A percentile compares a stretch with the other conserved stretches of the same genome.
Conservation (phyloP, 768 basidiomycete species). For the Daedalea quercina region DNA sequence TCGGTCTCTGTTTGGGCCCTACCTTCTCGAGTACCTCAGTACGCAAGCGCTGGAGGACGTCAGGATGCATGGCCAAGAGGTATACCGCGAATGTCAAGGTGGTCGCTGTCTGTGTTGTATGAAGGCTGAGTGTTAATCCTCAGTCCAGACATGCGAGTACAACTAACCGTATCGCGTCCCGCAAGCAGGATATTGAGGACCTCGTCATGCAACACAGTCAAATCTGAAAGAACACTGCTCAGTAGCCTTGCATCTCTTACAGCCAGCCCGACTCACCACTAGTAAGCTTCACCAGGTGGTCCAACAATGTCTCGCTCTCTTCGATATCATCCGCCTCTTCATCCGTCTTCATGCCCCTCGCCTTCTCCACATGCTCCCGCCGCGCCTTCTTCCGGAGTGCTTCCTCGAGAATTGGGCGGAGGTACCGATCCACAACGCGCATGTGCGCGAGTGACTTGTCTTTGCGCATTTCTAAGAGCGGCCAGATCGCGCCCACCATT, state of each 20-base stretch:
- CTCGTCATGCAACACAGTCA: conserved; percentile 22
- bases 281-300: conserved; percentile 32
- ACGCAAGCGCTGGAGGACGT: conserved; percentile 23
- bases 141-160: background rate
- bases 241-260: background rate
- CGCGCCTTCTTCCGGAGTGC: conserved; percentile 34
- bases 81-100: conserved; percentile 28
- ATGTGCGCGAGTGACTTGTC: conserved; percentile 32
- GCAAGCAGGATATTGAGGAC: conserved; percentile 27
- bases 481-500: conserved; percentile 39
- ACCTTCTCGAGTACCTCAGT: conserved; percentile 27
- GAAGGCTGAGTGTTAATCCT: no score
- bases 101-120: conserved; percentile 26
- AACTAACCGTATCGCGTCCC: conserved; percentile 10
- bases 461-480: conserved; percentile 35
- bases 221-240: conserved; percentile 13
- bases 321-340: conserved; percentile 11
- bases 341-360: conserved; percentile 2
- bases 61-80: conserved; percentile 25
- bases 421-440: conserved; percentile 36
- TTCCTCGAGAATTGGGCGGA: conserved; percentile 42
- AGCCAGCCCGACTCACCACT: conserved; percentile 23
- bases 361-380: background rate
- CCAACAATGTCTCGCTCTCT: conserved; percentile 32
- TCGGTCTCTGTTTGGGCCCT: conserved; percentile 21